Evolutionary conservation across 1,139 yeast species (phyloP).

Genomic region (Scheffersomyces illinoinensis): DNA sequence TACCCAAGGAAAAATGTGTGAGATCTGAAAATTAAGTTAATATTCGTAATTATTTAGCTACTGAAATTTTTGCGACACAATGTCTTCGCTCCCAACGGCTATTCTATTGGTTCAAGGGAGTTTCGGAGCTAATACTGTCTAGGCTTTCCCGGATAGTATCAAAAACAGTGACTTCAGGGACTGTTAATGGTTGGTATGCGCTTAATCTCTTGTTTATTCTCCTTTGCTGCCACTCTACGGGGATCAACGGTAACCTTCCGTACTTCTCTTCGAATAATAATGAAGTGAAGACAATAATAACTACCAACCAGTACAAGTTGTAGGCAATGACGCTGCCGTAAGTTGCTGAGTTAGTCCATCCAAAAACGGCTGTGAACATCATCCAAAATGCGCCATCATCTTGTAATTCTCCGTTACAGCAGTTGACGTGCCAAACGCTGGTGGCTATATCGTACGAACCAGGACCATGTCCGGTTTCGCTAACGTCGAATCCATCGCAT

Average conservation of each 20-base stretch:
- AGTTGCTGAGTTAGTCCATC: slow-evolving; percentile 96
- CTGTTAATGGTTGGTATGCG: slow-evolving; percentile 8
- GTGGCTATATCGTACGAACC: slow-evolving; percentile 43
- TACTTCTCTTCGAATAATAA: slow-evolving; percentile 58
- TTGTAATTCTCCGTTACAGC: slow-evolving; percentile 42
- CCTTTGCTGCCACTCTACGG: slow-evolving; percentile 59
- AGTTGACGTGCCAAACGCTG: slow-evolving; percentile 50
- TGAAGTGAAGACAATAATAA: slow-evolving; percentile 33
- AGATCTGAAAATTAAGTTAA: neutral
- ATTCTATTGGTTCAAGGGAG: slow-evolving; percentile 19
- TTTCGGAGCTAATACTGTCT: slow-evolving; percentile 27
- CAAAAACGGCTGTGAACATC: slow-evolving; percentile 60
- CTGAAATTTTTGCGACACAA: neutral
- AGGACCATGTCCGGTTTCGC: slow-evolving; percentile 51
- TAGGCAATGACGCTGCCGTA: slow-evolving; percentile 87
- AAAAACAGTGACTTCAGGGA: slow-evolving; percentile 7
- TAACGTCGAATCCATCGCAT: slow-evolving; percentile 47
- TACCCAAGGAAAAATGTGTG: neutral
- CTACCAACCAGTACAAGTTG: slow-evolving; percentile 70
- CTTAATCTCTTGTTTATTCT: slow-evolving; percentile 49
- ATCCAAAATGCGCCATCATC: slow-evolving; percentile 47
- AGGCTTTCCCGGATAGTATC: slow-evolving; percentile 21
- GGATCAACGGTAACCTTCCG: slow-evolving; percentile 62
- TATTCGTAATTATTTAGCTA: neutral
- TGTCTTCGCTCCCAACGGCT: neutral